Percentiles rank a stretch among this genome's conserved stretches.
phyloP scores from a whole-genome alignment of 371 early-diverging fungal species.

The Apophysomyces elegans region DNA sequence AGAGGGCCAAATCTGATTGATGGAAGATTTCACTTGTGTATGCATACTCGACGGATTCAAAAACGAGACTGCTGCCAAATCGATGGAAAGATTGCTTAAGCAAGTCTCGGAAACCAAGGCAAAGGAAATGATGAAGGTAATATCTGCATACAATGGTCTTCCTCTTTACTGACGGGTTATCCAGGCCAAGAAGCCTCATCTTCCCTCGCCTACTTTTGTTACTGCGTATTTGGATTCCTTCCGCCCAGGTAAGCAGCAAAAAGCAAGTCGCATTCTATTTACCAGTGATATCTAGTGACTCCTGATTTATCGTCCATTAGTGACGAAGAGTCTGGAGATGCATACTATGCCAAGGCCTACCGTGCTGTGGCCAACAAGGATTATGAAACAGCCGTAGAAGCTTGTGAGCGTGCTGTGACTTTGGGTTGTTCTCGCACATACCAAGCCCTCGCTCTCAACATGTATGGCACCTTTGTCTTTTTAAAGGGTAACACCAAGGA shows the following conservation, averaged over 20 bases:
- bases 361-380: constrained; percentile 56
- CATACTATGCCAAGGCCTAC: constrained; percentile 53
- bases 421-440: constrained; percentile 56
- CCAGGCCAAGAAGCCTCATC: constrained; percentile 60
- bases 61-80: constrained; percentile 76
- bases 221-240: constrained; percentile 91
- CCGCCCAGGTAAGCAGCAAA: constrained; percentile 57
- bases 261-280: background rate
- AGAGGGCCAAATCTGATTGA: background rate
- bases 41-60: constrained; percentile 95
- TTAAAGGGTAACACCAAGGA: constrained; percentile 81
- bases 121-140: constrained; percentile 72
- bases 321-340: constrained; percentile 51
- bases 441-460: constrained; percentile 74
- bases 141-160: background rate
- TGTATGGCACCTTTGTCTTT: constrained; percentile 88
- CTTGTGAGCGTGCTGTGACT: constrained; percentile 71
- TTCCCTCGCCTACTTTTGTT: constrained; percentile 92
- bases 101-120: constrained; percentile 79
- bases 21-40: constrained; percentile 84
- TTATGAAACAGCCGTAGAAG: constrained; percentile 72
- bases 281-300: constrained; percentile 19
- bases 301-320: constrained; percentile 35
- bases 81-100: constrained; percentile 92
- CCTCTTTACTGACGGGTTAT: background rate